Percentiles rank a stretch among this genome's conserved stretches.
Conservation (phyloP, 352 stramenopile species). For the Detonula confervacea region DNA sequence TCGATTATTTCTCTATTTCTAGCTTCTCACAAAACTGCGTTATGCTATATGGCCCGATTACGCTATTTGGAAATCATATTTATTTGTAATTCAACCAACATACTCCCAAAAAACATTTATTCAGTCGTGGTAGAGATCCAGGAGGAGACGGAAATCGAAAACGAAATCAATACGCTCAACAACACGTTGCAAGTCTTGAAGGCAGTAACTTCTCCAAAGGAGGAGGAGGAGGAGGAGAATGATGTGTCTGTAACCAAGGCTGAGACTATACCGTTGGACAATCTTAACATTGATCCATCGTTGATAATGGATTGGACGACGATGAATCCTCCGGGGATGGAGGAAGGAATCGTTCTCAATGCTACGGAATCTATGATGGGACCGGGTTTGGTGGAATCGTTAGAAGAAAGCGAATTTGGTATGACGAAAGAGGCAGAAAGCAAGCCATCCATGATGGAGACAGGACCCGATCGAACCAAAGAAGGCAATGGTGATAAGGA, state of each 20-base stretch:
- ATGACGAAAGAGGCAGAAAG: constrained; percentile 15
- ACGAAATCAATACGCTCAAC: not conserved
- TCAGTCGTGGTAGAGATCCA: too few species aligned
- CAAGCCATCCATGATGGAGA: constrained; percentile 10
- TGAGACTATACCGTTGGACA: not conserved
- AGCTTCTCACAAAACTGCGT: too few species aligned
- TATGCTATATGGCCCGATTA: too few species aligned
- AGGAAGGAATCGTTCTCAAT: too few species aligned
- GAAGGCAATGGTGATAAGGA: too few species aligned
- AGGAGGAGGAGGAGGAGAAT: not conserved
- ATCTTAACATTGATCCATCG: constrained; percentile 25
- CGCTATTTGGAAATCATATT: constrained; percentile 3
- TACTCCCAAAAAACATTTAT: not conserved
- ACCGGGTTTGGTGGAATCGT: too few species aligned
- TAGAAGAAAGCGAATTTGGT: not conserved
- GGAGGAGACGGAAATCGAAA: too few species aligned
- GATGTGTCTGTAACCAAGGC: not conserved
- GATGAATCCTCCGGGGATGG: constrained; percentile 14
- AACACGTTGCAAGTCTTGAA: too few species aligned
- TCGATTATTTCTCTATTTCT: too few species aligned
- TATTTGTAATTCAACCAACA: constrained; percentile 9
- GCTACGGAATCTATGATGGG: too few species aligned
- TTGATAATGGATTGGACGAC: constrained; percentile 39
- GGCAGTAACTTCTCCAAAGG: too few species aligned
- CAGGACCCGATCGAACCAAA: constrained; percentile 9